Percentiles rank a stretch among this genome's conserved stretches.
phyloP scores from a whole-genome alignment of 805 yeast genomes.

The Myxozyma vanderwaltii region DNA sequence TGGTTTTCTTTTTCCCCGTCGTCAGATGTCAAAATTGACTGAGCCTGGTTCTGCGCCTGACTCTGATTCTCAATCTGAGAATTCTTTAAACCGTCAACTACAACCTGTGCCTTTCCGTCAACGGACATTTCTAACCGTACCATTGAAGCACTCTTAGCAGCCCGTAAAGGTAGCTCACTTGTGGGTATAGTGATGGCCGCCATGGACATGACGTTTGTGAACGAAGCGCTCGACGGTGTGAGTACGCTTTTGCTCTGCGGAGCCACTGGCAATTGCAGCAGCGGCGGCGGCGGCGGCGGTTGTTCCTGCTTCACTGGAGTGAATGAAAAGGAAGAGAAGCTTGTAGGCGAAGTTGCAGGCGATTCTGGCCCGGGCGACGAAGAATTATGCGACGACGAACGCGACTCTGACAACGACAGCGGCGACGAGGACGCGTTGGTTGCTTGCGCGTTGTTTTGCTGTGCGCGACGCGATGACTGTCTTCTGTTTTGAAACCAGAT shows the following conservation, averaged over 20 bases:
- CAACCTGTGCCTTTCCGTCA: constrained; percentile 47
- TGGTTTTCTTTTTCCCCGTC: constrained; percentile 6
- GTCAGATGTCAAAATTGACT: no score
- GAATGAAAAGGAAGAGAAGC: not conserved
- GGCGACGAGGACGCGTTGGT: constrained; percentile 14
- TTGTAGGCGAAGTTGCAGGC: not conserved
- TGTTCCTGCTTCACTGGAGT: not conserved
- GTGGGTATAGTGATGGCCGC: constrained; percentile 6
- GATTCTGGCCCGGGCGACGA: constrained; percentile 16
- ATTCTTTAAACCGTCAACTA: constrained; percentile 34
- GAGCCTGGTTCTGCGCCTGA: not conserved
- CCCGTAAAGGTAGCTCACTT: not conserved
- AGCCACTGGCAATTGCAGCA: constrained; percentile 1
- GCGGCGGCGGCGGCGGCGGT: not conserved
- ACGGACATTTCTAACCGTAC: constrained; percentile 41
- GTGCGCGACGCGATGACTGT: constrained; percentile 58
- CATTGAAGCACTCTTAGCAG: constrained; percentile 1
- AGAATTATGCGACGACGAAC: not conserved
- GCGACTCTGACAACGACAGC: constrained; percentile 4
- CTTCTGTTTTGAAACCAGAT: constrained; percentile 98
- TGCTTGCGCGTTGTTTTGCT: constrained; percentile 8
- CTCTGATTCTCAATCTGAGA: not conserved
- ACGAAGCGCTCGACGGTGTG: constrained; percentile 12
- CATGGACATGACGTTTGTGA: constrained; percentile 24
- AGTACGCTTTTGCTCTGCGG: constrained; percentile 13